Base-by-base conservation (phyloP, 495 filamentous ascomycete species). In the Penicillium coprophilum region DNA sequence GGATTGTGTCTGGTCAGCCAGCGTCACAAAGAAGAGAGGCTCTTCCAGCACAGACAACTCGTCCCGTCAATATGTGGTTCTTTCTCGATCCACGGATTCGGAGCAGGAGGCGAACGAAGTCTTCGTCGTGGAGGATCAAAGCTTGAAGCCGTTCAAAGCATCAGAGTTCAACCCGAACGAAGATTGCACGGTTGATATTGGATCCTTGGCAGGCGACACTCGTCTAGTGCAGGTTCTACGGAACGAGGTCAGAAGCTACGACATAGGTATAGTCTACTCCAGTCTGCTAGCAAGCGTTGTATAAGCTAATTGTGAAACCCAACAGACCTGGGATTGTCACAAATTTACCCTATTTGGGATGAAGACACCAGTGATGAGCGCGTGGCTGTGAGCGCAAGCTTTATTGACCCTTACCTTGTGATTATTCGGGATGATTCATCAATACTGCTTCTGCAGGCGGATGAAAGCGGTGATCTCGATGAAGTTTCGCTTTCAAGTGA, bases 341-440 rank as follows among this genome's bases (percentile, higher is more conserved):
- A 97, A 65, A 97, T 97, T 30, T 81, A 96, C 53, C 90, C 91
- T 2, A 86, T 97, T 75, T 81, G 84, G 53, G 93, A 97, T 58
- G 94, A 96, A 61, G 89, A 90, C 45, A 90, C 84, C 0, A 91
- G 86, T 19, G 88, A 91, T 34, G 86, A 87, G 58, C 85, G 89
- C 5, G 79, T 84, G 36, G 86, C 92, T 24, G 73, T 90, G 39
- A 89, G 82, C 63, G 87, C 88, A n/a, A 94, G 88, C 69, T 89
- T 97, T 61, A 79, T 80, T 12, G 94, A 97, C 64, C 91, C 92
- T 6, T 97, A 89, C 66, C 64, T 99, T n/a, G 75, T 96, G 2
- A 81, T 99, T 4, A 67, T 96, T 40, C 81, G 89, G 53, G 89
- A 96, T 55, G 91, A 97, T 68, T 82, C 81, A 1, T 91, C 87